These are phyloP conservation scores for Tanozyma kutaoensis DNA, from an alignment of 805 yeast genomes.

Conservation along the genomic window DNA sequence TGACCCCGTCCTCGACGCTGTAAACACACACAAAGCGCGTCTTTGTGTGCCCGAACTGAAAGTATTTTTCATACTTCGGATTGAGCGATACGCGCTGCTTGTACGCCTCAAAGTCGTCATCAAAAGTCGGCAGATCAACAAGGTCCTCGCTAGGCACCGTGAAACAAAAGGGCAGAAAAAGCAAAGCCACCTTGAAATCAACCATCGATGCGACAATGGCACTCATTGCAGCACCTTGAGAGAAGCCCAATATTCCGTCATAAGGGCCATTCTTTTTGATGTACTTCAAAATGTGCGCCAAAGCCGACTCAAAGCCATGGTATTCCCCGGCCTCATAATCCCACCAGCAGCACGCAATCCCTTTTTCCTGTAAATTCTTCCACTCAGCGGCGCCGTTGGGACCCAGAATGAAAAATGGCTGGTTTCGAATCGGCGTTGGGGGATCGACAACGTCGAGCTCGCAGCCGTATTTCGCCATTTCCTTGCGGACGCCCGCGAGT, in stretches of 20 bases:
- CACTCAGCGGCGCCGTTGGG: constrained; percentile 10
- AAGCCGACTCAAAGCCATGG: constrained; percentile 15
- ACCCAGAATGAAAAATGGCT: constrained; percentile 18
- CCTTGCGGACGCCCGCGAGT: constrained; percentile 16
- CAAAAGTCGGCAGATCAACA: constrained; percentile 7
- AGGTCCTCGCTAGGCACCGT: constrained; percentile 9
- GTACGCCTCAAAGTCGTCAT: constrained; percentile 10
- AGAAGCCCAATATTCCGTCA: constrained; percentile 28
- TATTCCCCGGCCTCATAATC: constrained; percentile 9
- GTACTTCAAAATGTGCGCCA: constrained; percentile 12
- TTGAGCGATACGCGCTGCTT: constrained; percentile 7
- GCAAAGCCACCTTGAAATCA: constrained; percentile 13
- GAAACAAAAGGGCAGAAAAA: constrained; percentile 24
- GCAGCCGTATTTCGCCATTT: constrained; percentile 12
- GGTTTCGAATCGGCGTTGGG: constrained; percentile 10
- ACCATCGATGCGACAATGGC: constrained; percentile 14
- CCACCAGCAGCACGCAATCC: constrained; percentile 26
- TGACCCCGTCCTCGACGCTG: constrained; percentile 19
- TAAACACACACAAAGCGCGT: constrained; percentile 15
- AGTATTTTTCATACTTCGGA: constrained; percentile 9
- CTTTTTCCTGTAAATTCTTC: constrained; percentile 17
- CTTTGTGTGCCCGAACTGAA: constrained; percentile 4
- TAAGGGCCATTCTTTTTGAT: constrained; percentile 25
- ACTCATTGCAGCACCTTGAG: constrained; percentile 30
- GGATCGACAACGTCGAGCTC: constrained; percentile 23